phyloP scores from a whole-genome alignment of 1,284 basidiomycete genomes.

The Marasmius tenuissimus region DNA sequence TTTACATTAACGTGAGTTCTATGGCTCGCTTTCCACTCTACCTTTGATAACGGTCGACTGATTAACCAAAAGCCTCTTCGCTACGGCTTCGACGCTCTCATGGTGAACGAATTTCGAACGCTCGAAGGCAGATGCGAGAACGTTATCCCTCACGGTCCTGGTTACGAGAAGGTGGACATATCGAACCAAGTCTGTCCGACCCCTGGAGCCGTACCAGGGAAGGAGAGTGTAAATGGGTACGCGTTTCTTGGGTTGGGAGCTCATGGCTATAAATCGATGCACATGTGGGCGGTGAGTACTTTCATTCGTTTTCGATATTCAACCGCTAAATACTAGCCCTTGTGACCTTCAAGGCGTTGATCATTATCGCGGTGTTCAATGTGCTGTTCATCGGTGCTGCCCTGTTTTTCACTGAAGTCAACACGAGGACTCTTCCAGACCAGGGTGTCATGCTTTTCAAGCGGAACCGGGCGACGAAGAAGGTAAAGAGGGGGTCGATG shows the following conservation, averaged over 20 bases:
- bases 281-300: conserved; percentile 67
- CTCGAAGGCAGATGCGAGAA: conserved; percentile 39
- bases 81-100: conserved; percentile 48
- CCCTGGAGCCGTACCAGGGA: conserved; percentile 51
- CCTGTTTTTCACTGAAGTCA: conserved; percentile 52
- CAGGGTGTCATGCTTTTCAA: conserved; percentile 40
- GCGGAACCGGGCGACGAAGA: conserved; percentile 17
- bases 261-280: conserved; percentile 59
- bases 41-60: background rate
- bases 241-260: conserved; percentile 52
- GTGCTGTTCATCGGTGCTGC: conserved; percentile 45
- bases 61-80: conserved; percentile 33
- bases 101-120: conserved; percentile 56
- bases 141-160: conserved; percentile 44
- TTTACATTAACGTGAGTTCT: conserved; percentile 3
- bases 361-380: conserved; percentile 52
- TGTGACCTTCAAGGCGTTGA: conserved; percentile 40
- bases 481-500: conserved; percentile 24
- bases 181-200: conserved; percentile 63
- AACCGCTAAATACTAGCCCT: conserved; percentile 2
- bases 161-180: conserved; percentile 52
- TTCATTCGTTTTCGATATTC: conserved; percentile 13
- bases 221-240: conserved; percentile 46
- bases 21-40: conserved; percentile 27
- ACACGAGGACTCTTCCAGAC: conserved; percentile 32